Conservation (phyloP, 106 monocot genomes). For the Dioscorea alata region DNA sequence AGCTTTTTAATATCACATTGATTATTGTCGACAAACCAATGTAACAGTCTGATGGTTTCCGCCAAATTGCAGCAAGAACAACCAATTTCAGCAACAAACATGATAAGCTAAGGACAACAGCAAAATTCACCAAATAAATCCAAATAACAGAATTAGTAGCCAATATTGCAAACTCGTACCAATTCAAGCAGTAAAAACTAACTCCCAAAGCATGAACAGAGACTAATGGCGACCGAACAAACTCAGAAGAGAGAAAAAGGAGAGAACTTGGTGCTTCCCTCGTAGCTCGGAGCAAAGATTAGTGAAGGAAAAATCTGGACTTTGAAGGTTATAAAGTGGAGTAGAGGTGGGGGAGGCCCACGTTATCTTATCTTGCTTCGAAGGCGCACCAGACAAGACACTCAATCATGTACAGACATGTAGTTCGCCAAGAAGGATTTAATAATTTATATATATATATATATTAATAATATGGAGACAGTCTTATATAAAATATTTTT, state of each 20-base stretch:
- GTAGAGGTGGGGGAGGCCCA: not conserved
- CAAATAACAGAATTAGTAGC: not conserved
- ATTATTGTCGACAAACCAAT: too few species aligned
- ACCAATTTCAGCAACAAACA: too few species aligned
- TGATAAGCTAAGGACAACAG: not conserved
- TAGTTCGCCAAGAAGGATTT: too few species aligned
- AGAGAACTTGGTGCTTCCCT: not conserved
- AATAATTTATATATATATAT: too few species aligned
- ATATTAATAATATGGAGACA: too few species aligned
- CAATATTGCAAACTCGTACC: not conserved
- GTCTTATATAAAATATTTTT: too few species aligned
- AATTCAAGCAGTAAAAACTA: not conserved
- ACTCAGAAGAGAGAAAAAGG: not conserved
- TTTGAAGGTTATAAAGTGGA: not conserved
- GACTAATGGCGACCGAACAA: not conserved
- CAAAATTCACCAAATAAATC: not conserved
- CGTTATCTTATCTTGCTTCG: not conserved
- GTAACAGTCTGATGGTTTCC: too few species aligned
- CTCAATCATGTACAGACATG: too few species aligned
- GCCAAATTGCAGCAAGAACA: too few species aligned
- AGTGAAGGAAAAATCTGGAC: not conserved
- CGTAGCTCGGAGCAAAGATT: not conserved
- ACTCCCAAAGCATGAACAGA: not conserved
- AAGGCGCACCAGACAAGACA: not conserved
- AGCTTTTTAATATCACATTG: too few species aligned